These are phyloP conservation scores for Penicillium frequentans DNA, from an alignment of 2,329 filamentous ascomycete genomes.

Conservation along the genomic window DNA sequence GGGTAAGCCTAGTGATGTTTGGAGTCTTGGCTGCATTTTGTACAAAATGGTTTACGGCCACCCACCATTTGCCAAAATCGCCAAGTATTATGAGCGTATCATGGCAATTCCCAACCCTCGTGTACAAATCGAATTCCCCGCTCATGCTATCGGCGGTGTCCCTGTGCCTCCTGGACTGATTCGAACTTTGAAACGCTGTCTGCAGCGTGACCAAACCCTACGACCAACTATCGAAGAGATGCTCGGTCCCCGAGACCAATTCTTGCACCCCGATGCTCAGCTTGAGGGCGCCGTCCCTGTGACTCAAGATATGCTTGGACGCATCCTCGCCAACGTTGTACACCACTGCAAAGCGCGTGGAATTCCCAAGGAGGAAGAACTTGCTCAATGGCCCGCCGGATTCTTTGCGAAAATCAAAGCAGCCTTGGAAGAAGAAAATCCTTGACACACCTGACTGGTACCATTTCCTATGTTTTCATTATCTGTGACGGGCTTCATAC, in stretches of 20 bases:
- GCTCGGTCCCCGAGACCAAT: constrained; percentile 56
- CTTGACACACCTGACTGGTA: constrained; percentile 25
- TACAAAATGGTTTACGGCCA: constrained; percentile 98
- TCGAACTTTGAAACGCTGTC: constrained; percentile 56
- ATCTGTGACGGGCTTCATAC: constrained; percentile 4
- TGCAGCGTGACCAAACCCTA: constrained; percentile 58
- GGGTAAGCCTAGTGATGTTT: constrained; percentile 93
- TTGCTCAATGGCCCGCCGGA: constrained; percentile 48
- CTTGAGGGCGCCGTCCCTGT: constrained; percentile 50
- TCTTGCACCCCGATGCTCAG: constrained; percentile 57
- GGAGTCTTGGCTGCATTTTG: constrained; percentile 93
- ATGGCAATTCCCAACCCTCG: constrained; percentile 53
- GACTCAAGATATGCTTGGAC: constrained; percentile 59
- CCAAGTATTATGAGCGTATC: constrained; percentile 81
- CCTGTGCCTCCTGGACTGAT: constrained; percentile 57
- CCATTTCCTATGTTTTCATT: constrained; percentile 27
- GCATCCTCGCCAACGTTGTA: constrained; percentile 61
- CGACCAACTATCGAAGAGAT: constrained; percentile 60
- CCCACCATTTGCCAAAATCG: constrained; percentile 91
- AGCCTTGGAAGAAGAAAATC: constrained; percentile 44
- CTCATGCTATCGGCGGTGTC: constrained; percentile 48
- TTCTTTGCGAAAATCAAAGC: constrained; percentile 51
- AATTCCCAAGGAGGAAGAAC: constrained; percentile 58
- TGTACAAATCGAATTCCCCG: constrained; percentile 49
- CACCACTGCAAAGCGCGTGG: constrained; percentile 59